Percentiles rank a stretch among this genome's conserved stretches.
Evolutionary conservation across 805 yeast genomes (phyloP).

Genomic region (Metschnikowia cerradonensis): DNA sequence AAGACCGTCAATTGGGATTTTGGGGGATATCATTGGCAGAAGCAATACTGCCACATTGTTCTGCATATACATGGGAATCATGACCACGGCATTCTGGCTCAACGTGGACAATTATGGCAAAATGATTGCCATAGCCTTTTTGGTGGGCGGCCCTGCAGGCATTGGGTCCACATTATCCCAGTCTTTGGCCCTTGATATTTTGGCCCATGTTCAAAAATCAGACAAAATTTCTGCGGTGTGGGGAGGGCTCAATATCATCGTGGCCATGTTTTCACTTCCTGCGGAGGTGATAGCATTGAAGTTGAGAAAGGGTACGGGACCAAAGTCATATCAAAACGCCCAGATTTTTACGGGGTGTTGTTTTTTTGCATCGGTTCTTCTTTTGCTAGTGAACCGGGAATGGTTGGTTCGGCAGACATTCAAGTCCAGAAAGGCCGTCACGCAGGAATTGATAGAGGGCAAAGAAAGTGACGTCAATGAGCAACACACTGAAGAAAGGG

Average conservation of each 20-base stretch:
- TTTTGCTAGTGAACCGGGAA: conserved; percentile 49
- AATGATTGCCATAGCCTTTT: conserved; percentile 26
- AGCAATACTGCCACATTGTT: conserved; percentile 28
- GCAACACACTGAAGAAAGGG: neutral
- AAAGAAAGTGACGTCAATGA: neutral
- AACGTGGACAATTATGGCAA: conserved; percentile 31
- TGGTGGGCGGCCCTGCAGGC: conserved; percentile 32
- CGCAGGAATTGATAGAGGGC: conserved; percentile 5
- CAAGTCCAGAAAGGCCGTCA: conserved; percentile 5
- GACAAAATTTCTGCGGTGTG: conserved; percentile 36
- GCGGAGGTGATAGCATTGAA: conserved; percentile 53
- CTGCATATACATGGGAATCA: conserved; percentile 22
- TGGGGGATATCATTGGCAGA: conserved; percentile 48
- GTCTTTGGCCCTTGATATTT: conserved; percentile 15
- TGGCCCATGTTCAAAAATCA: conserved; percentile 12
- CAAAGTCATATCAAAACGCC: conserved; percentile 46
- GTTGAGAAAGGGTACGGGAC: conserved; percentile 10
- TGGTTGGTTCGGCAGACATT: conserved; percentile 35
- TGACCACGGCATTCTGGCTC: conserved; percentile 37
- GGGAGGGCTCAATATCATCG: conserved; percentile 36
- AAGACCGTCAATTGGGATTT: conserved; percentile 44
- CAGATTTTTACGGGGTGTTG: conserved; percentile 58
- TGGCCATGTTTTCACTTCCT: conserved; percentile 33
- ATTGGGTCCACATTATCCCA: conserved; percentile 23
- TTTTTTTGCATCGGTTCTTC: conserved; percentile 39